Conservation (phyloP, 345 rosid species). For the Brassica rapa region DNA sequence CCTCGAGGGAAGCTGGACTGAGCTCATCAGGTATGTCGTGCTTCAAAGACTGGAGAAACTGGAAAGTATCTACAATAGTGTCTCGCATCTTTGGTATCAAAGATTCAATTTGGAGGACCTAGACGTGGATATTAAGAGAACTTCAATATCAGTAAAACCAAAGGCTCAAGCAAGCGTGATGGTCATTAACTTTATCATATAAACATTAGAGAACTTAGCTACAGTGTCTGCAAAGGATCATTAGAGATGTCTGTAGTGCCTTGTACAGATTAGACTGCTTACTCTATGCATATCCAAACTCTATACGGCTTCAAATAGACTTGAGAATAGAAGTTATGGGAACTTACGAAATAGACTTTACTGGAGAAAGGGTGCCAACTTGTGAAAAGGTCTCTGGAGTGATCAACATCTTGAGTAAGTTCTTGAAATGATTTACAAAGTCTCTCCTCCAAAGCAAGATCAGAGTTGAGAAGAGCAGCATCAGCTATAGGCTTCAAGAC, state of each 20-base stretch:
- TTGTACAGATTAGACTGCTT: not conserved
- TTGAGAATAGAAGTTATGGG: not conserved
- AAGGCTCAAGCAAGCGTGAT: not conserved
- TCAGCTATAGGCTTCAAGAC: slow-evolving; percentile 75
- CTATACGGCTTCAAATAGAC: not conserved
- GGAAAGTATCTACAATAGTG: slow-evolving; percentile 55
- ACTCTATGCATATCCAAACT: not conserved
- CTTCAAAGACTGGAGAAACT: slow-evolving; percentile 59
- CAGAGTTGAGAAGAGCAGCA: slow-evolving; percentile 48
- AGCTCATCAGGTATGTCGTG: slow-evolving; percentile 60
- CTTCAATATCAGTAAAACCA: slow-evolving; percentile 1
- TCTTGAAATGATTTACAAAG: slow-evolving; percentile 64
- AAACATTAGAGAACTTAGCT: not conserved
- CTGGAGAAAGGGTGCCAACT: slow-evolving; percentile 77
- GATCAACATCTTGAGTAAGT: slow-evolving; percentile 64
- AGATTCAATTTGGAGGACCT: slow-evolving; percentile 83
- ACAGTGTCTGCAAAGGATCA: not conserved
- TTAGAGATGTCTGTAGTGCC: not conserved
- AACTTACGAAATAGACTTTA: slow-evolving; percentile 83
- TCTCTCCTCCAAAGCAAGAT: slow-evolving; percentile 58
- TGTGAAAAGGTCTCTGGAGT: slow-evolving; percentile 63
- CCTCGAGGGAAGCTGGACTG: slow-evolving; percentile 76
- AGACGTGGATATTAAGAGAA: slow-evolving; percentile 29
- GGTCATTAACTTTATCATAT: not conserved
- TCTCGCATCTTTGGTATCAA: slow-evolving; percentile 64